Evolutionary conservation across 2,329 filamentous ascomycete genomes (phyloP).

Genomic region (Botrytis hyacinthi): DNA sequence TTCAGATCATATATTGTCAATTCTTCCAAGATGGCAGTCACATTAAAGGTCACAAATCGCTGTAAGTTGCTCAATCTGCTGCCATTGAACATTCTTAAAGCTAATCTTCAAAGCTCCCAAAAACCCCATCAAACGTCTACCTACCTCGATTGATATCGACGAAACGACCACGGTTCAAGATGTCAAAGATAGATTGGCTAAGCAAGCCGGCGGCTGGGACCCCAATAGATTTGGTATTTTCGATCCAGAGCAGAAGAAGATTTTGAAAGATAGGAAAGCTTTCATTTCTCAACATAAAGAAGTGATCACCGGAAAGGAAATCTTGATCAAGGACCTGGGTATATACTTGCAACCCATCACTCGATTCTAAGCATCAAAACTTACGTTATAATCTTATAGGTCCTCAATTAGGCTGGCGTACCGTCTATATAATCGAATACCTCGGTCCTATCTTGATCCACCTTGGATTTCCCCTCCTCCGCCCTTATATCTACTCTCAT

Average conservation of each 20-base stretch:
- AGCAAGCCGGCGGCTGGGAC: conserved; percentile 51
- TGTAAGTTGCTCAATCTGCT: conserved; percentile 9
- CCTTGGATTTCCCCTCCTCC: conserved; percentile 65
- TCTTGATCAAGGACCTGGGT: conserved; percentile 95
- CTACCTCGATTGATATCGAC: conserved; percentile 50
- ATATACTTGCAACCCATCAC: conserved; percentile 37
- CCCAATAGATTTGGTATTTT: conserved; percentile 62
- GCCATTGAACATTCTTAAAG: not conserved
- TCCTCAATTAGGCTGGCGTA: conserved; percentile 85
- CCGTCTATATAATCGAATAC: conserved; percentile 95
- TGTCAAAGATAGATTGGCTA: conserved; percentile 56
- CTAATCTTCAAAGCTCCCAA: conserved; percentile 31
- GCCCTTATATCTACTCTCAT: conserved; percentile 67
- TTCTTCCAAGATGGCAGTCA: conserved; percentile 16
- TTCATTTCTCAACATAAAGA: conserved; percentile 49
- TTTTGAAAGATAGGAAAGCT: conserved; percentile 60
- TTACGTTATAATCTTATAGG: conserved; percentile 49
- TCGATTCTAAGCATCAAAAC: not conserved
- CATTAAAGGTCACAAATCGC: conserved; percentile 21
- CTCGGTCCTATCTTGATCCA: conserved; percentile 88
- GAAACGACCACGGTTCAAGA: conserved; percentile 55
- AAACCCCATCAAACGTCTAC: conserved; percentile 46
- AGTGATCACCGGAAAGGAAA: conserved; percentile 50
- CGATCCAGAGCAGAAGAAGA: conserved; percentile 60
- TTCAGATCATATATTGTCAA: not conserved